Evolutionary conservation across 148 eudicot genomes (phyloP).

Genomic region (Silene conica): DNA sequence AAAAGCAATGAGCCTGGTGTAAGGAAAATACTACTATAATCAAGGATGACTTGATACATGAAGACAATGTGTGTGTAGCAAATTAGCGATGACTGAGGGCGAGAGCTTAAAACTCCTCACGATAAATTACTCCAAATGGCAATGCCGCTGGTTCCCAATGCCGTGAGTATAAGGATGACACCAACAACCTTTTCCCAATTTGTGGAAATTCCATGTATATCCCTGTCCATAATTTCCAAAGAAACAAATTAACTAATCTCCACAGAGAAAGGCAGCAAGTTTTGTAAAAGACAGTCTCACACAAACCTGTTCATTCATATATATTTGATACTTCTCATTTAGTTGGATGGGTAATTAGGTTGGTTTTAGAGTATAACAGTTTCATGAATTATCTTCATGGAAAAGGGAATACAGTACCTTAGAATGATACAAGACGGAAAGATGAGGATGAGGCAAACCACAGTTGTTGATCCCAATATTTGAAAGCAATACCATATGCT

Average conservation of each 20-base stretch:
- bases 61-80: slow-evolving; percentile 1
- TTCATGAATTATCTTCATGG: neutral
- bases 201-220: slow-evolving; percentile 59
- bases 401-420: slow-evolving; percentile 39
- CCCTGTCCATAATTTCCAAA: slow-evolving; percentile 34
- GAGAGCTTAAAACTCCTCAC: slow-evolving; percentile 8
- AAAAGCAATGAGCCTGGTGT: neutral
- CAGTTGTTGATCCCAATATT: slow-evolving; percentile 82
- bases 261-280: neutral
- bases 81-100: too few species aligned
- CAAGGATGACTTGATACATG: neutral
- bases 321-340: neutral
- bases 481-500: slow-evolving; percentile 95
- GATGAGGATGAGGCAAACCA: slow-evolving; percentile 68
- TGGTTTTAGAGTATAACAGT: neutral
- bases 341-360: neutral
- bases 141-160: slow-evolving; percentile 47
- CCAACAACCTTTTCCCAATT: slow-evolving; percentile 47
- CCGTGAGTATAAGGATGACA: slow-evolving; percentile 41
- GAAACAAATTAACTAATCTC: neutral
- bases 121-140: slow-evolving; percentile 55
- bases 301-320: neutral
- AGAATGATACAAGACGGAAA: slow-evolving; percentile 79
- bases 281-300: neutral
- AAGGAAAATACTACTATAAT: neutral